Evolutionary conservation across 345 rosid genomes (phyloP).

Genomic region (Corymbia maculata): DNA sequence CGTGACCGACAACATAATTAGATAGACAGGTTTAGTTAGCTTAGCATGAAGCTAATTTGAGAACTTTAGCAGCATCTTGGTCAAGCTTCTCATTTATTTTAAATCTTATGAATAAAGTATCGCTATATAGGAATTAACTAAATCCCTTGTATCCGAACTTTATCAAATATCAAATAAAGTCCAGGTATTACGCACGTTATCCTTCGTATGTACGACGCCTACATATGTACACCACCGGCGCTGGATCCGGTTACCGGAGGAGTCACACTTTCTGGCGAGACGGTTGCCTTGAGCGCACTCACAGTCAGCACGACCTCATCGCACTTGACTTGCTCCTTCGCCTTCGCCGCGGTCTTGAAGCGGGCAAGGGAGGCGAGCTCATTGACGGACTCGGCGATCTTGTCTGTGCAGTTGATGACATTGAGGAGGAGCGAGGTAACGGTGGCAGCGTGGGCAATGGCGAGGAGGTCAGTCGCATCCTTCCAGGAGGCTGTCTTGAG

Average conservation of each 20-base stretch:
- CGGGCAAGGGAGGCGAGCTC: constrained; percentile 46
- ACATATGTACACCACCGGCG: background rate
- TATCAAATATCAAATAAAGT: background rate
- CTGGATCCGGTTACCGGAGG: background rate
- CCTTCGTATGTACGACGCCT: background rate
- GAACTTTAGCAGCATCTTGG: background rate
- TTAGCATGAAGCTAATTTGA: background rate
- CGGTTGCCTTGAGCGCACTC: background rate
- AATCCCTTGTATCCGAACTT: background rate
- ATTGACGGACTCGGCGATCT: constrained; percentile 35
- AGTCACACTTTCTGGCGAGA: background rate
- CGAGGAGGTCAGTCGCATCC: constrained; percentile 19
- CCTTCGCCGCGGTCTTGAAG: constrained; percentile 8
- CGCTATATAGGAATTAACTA: background rate
- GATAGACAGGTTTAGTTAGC: background rate
- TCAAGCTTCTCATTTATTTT: background rate
- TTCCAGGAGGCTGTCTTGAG: constrained; percentile 35
- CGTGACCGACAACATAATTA: background rate
- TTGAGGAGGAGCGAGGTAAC: constrained; percentile 49
- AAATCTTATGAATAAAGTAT: background rate
- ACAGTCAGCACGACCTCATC: background rate
- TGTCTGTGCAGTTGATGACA: constrained; percentile 33
- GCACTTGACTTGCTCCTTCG: background rate
- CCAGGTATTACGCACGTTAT: background rate
- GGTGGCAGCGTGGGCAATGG: constrained; percentile 27